Evolutionary conservation across 2,329 filamentous ascomycete genomes (phyloP), one percentile per base, ranked within the genome.

Genomic region (Plenodomus tracheiphilus): DNA sequence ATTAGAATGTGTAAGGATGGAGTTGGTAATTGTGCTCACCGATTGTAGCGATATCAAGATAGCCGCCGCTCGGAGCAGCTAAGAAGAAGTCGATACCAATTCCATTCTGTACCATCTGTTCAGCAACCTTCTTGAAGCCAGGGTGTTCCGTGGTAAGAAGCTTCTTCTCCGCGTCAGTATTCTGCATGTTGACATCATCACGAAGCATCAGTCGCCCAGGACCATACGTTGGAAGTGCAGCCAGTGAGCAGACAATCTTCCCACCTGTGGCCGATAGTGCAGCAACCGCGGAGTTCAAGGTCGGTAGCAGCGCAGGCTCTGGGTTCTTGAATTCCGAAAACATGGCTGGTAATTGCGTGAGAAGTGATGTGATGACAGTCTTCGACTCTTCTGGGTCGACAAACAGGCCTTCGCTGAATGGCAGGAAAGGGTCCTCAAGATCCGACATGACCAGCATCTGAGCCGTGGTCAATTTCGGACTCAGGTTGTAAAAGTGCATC

Each of bases 371-470:
- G 64, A 99, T 96, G 64, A 95, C 86, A 19, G 85, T 78, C 79
- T 88, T 93, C 39, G 91, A 94, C 71, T 96, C 90, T 62, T 91
- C 86, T 1, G 94, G 91, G 71, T 99, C 93, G 15, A 97, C 93
- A 70, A 97, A 97, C 9, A 99, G 80, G 15, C 93, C 92, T 49
- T 96, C 89, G 55, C 89, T 91, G 16, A 99, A 79, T 2, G 94
- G 92, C 15, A 97, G 85, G 70, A 99, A 99, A 0, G 94, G 94
- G 59, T 99, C 94, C 64, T 97, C 92, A 41, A 99, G 82, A 68
- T 99, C 94, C 3, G 94, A 89, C 90, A 99, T 96, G 42, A 99
- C 92, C 79, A 99, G 85, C 91, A 99, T 97, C 69, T 99, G 94
- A 9, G 94, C 91, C 74, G 91, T 86, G 46, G 94, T 87, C 36